phyloP scores from a whole-genome alignment of 78 protist species.

The Dictyostelium purpureum region DNA sequence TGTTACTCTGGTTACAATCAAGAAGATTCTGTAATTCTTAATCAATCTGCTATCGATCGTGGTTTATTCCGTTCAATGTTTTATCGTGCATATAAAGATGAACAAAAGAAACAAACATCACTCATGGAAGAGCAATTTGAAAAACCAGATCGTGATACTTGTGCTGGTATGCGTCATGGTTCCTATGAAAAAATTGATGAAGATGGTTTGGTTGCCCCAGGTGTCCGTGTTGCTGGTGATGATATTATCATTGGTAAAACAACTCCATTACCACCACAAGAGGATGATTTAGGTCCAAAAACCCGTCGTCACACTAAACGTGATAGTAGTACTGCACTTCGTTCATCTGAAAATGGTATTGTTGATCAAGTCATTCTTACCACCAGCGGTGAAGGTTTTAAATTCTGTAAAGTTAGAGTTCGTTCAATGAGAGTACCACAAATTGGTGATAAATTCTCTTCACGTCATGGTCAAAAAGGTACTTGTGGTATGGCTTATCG shows the following conservation, averaged over 20 bases:
- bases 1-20: conserved; percentile 99
- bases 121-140: conserved; percentile 79
- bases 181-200: conserved; percentile 83
- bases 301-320: conserved; percentile 60
- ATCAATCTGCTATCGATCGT: conserved; percentile 97
- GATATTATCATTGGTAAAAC: conserved; percentile 91
- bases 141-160: conserved; percentile 24
- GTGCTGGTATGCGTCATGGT: conserved; percentile 28
- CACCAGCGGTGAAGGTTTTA: conserved; percentile 81
- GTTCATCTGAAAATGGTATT: conserved; percentile 93
- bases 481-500: conserved; percentile 97
- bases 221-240: conserved; percentile 82
- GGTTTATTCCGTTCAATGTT: conserved; percentile 98
- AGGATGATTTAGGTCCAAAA: neutral
- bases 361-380: conserved; percentile 95
- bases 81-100: conserved; percentile 81
- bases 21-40: conserved; percentile 99
- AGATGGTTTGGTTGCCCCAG: conserved; percentile 95
- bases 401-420: conserved; percentile 89
- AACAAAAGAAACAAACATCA: conserved; percentile 77
- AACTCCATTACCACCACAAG: conserved; percentile 61
- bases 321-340: conserved; percentile 85
- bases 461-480: conserved; percentile 99
- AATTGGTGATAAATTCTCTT: conserved; percentile 99
- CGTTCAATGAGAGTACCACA: conserved; percentile 96